These are phyloP conservation scores for Talaromyces sp. DNA, from an alignment of 2,329 filamentous ascomycete genomes.

Conservation along the genomic window DNA sequence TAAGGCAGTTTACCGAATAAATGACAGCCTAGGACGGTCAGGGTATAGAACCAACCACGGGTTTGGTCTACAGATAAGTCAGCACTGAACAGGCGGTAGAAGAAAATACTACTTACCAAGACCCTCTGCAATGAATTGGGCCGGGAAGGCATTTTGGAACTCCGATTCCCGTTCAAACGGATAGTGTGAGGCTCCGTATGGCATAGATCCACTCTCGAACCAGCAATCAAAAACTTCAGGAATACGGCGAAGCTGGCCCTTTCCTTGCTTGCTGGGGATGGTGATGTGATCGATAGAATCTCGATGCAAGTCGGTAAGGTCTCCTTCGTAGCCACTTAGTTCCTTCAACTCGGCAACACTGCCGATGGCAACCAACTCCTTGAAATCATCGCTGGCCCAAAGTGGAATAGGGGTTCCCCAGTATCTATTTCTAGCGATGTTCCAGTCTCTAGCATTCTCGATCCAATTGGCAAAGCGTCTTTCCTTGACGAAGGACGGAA, in stretches of 20 bases:
- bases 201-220: slow-evolving; percentile 96
- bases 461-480: slow-evolving; percentile 91
- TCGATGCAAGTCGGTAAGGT: slow-evolving; percentile 80
- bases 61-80: slow-evolving; percentile 65
- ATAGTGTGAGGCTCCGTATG: slow-evolving; percentile 85
- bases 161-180: slow-evolving; percentile 83
- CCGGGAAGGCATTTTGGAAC: slow-evolving; percentile 73
- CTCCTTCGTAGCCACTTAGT: slow-evolving; percentile 78
- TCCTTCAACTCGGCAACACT: slow-evolving; percentile 79
- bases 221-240: slow-evolving; percentile 94
- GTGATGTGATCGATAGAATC: slow-evolving; percentile 93
- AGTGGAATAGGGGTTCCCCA: slow-evolving; percentile 92
- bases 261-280: slow-evolving; percentile 84
- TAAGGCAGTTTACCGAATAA: slow-evolving; percentile 81
- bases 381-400: slow-evolving; percentile 85
- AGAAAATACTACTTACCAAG: slow-evolving; percentile 33
- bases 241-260: slow-evolving; percentile 72
- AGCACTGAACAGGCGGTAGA: neutral
- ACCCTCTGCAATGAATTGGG: slow-evolving; percentile 91
- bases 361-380: slow-evolving; percentile 80
- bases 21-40: slow-evolving; percentile 82
- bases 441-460: slow-evolving; percentile 86
- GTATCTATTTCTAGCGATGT: slow-evolving; percentile 87
- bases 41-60: slow-evolving; percentile 93
- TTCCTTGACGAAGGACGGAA: slow-evolving; percentile 84